These are phyloP conservation scores for Pythium guiyangense DNA, from an alignment of 352 stramenopile genomes.

Conservation along the genomic window DNA sequence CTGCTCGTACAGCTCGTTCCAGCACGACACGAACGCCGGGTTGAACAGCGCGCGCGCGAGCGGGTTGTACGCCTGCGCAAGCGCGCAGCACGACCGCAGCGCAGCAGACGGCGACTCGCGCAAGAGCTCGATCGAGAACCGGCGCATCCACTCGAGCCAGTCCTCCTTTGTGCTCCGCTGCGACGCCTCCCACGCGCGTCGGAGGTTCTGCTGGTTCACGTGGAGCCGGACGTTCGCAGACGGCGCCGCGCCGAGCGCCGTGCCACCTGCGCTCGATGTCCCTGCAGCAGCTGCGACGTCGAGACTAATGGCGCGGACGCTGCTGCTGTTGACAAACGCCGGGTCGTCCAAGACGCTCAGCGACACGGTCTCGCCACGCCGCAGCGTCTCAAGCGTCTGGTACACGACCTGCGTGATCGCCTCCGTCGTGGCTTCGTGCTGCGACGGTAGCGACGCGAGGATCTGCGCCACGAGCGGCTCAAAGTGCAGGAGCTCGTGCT, in stretches of 20 bases:
- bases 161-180: conserved; percentile 90
- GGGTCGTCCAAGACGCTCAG: conserved; percentile 48
- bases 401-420: conserved; percentile 47
- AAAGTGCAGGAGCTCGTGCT: conserved; percentile 70
- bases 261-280: conserved; percentile 14
- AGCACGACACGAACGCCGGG: conserved; percentile 98
- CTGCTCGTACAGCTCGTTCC: conserved; percentile 94
- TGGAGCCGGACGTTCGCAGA: conserved; percentile 68
- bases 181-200: conserved; percentile 93
- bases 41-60: conserved; percentile 97
- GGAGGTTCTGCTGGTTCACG: conserved; percentile 92
- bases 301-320: conserved; percentile 31
- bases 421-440: conserved; percentile 30
- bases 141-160: conserved; percentile 97
- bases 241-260: conserved; percentile 26
- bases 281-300: conserved; percentile 28
- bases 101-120: conserved; percentile 93
- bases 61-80: conserved; percentile 96
- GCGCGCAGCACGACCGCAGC: conserved; percentile 88
- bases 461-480: conserved; percentile 66
- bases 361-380: conserved; percentile 34
- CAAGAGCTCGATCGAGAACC: conserved; percentile 96
- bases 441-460: conserved; percentile 47
- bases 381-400: conserved; percentile 50
- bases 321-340: conserved; percentile 36